Evolutionary conservation across 2,329 filamentous ascomycete species (phyloP), one percentile per base, ranked within the genome.

Genomic region (Elsinoe necatrix): DNA sequence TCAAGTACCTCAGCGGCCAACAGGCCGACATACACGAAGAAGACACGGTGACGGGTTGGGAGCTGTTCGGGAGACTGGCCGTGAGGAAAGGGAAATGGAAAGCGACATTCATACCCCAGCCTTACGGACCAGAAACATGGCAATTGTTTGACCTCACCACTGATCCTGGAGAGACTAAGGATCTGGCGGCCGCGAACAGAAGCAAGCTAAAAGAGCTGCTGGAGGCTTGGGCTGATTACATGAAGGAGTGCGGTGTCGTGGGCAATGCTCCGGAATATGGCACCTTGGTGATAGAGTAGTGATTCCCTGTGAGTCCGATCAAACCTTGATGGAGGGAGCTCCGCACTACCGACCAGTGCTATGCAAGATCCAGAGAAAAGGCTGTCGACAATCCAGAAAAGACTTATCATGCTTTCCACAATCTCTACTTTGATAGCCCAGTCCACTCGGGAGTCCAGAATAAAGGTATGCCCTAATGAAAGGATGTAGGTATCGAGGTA

Each of bases 81-180:
- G 61, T 73, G 23, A 62, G 71, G 2, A 66, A 67, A 31, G 68
- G 70, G 1, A 64, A 66, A 18, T 73, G 66, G 65, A 71, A 71
- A 58, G 62, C 68, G 4, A 62, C 61, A 3, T 69, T 63, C 29
- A 64, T 70, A 4, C 65, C 67, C 9, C 54, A 57, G 51, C 65
- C 66, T 4, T 61, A 63, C 31, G 66, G 66, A 2, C 63, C 65
- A 0, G 61, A 68, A 45, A 55, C 54, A n/a, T 71, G 68, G 71
- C 63, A 70, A 61, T 57, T 72, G 41, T 73, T 66, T 57, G 65
- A 71, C 58, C 48, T 70, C 7, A 52, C 60, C 11, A 56, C 59
- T 16, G 69, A 71, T 45, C 66, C 64, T 3, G 70, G 68, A 3
- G 68, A 73, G 64, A 66, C 63, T 1, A 57, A 62, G 8, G 68